Evolutionary conservation across 768 basidiomycete species (phyloP), one percentile per base, ranked within the genome.

Genomic region (Amanita exitialis): DNA sequence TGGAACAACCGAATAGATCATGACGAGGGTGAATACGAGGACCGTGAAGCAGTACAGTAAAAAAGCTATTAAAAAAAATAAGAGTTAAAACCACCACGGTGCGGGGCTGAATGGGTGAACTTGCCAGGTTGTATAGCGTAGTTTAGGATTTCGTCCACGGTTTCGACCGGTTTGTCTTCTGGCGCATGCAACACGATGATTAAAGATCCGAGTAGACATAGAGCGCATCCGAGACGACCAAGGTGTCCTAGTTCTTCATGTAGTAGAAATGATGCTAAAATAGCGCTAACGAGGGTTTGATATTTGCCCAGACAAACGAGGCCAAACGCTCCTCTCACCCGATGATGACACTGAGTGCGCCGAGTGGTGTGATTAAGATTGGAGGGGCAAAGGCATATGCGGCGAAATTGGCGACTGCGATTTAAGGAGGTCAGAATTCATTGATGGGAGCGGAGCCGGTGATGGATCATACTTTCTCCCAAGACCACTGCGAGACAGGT

Each of bases 301-400:
- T 39, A 47, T 30, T 5, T 35, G n/a, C 15, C n/a, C 20, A 21
- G 0, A 37, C 8, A 47, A n/a, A 53, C 44, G 25, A 30, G 36
- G 18, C 20, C 32, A 30, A 12, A 34, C 23, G 4, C 21, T 6
- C 25, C 15, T 25, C 47, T 36, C 59, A 95, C 94, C 95, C 96
- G 54, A 99, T 89, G 56, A 99, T 77, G 10, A 99, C 96, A 64
- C 90, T 94, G 38, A 96, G 74, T 18, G 95, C 93, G 49, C 96
- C 96, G n/a, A 99, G 69, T 1, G 96, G 96, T 1, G 95, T 97
- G n/a, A 99, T 93, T 51, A 99, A 75, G 62, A 97, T 94, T 58
- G 96, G 90, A 54, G 95, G 96, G 1, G 96, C 96, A 59, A 97
- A 99, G 0, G 92, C 89, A 64, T 97, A 97, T 6, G 95, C 95